These are phyloP conservation scores for Bipolaris sorokiniana DNA, from an alignment of 2,329 filamentous ascomycete species.

Conservation along the genomic window DNA sequence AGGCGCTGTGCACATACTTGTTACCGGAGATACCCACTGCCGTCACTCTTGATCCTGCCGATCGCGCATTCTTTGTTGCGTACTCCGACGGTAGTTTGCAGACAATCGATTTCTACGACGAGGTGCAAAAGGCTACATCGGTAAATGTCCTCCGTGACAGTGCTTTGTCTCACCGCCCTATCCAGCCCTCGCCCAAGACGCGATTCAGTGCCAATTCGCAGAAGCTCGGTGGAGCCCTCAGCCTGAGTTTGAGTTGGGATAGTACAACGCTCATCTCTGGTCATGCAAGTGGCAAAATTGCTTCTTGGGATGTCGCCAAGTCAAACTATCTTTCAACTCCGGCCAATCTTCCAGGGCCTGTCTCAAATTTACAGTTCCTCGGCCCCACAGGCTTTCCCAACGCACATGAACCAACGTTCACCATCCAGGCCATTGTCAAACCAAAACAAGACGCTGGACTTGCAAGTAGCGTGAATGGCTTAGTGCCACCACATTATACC, in stretches of 20 bases:
- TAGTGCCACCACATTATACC: constrained; percentile 64
- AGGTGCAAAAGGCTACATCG: constrained; percentile 49
- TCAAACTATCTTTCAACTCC: constrained; percentile 71
- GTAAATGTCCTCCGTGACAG: constrained; percentile 55
- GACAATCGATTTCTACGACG: constrained; percentile 74
- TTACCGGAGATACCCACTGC: constrained; percentile 76
- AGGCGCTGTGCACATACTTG: constrained; percentile 79
- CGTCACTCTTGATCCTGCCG: constrained; percentile 78
- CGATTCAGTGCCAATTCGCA: constrained; percentile 61
- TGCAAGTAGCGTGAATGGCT: constrained; percentile 37
- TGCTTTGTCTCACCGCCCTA: constrained; percentile 62
- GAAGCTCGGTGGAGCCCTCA: constrained; percentile 70
- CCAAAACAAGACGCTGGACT: constrained; percentile 70
- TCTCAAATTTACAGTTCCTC: constrained; percentile 81
- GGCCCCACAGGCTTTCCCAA: constrained; percentile 61
- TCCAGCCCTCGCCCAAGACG: constrained; percentile 50
- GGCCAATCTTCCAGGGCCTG: constrained; percentile 75
- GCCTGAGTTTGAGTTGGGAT: constrained; percentile 79
- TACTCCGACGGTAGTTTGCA: constrained; percentile 83
- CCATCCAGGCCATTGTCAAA: constrained; percentile 72
- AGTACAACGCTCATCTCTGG: constrained; percentile 80
- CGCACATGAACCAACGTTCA: constrained; percentile 51
- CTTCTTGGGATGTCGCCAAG: constrained; percentile 79
- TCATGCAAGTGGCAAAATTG: constrained; percentile 77
- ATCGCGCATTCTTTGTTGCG: constrained; percentile 80